phyloP scores from a whole-genome alignment of 331 rosid genomes.

The Quercus tomentella region DNA sequence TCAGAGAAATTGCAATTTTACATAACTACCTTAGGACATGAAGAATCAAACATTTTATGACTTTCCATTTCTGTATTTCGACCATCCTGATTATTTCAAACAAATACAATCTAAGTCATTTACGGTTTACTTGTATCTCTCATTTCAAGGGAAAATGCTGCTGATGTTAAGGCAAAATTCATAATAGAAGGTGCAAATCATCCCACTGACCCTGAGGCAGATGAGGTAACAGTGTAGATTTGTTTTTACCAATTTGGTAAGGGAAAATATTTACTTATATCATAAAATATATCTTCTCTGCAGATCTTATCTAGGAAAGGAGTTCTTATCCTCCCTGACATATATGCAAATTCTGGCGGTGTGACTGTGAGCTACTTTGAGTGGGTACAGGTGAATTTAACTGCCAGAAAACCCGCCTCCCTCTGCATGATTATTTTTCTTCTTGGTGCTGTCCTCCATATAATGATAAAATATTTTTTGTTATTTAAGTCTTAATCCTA shows the following conservation, averaged over 20 bases:
- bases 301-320: slow-evolving; percentile 87
- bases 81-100: not conserved
- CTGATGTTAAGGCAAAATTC: slow-evolving; percentile 71
- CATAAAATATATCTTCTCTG: not conserved
- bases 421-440: not conserved
- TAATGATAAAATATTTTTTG: not conserved
- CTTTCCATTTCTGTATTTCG: not conserved
- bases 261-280: not conserved
- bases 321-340: slow-evolving; percentile 68
- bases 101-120: not conserved
- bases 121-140: not conserved
- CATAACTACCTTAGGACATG: not conserved
- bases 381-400: slow-evolving; percentile 79
- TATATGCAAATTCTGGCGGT: slow-evolving; percentile 85
- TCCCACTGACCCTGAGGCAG: slow-evolving; percentile 94
- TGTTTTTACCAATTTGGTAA: not conserved
- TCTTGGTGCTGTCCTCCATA: not conserved
- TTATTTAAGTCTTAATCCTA: not conserved
- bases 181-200: slow-evolving; percentile 89
- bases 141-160: slow-evolving; percentile 73
- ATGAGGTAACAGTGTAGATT: slow-evolving; percentile 49
- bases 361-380: slow-evolving; percentile 92
- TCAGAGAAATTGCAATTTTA: not conserved
- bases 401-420: not conserved
- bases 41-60: not conserved